These are phyloP conservation scores for Knoxdaviesia proteae DNA, from an alignment of 2,329 filamentous ascomycete species.

Conservation along the genomic window DNA sequence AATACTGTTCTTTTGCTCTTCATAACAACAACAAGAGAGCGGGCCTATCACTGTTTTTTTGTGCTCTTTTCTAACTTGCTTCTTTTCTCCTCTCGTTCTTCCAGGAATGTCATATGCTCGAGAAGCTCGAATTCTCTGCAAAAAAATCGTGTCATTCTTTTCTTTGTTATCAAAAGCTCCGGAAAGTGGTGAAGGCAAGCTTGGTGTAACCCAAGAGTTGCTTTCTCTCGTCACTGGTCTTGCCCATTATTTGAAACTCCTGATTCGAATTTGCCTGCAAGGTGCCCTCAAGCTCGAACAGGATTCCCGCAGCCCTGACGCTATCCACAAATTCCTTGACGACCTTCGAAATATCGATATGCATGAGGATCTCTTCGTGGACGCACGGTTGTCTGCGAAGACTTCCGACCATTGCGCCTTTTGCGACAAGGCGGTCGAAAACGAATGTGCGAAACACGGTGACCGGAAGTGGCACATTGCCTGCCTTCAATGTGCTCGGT, in stretches of 20 bases:
- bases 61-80: neutral
- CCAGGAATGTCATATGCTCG: constrained; percentile 72
- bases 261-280: constrained; percentile 92
- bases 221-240: constrained; percentile 90
- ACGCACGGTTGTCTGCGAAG: constrained; percentile 47
- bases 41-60: neutral
- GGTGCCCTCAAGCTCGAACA: constrained; percentile 80
- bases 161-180: constrained; percentile 86
- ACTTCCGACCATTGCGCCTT: constrained; percentile 67
- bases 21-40: neutral
- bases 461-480: constrained; percentile 66
- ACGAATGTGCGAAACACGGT: constrained; percentile 63
- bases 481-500: constrained; percentile 59
- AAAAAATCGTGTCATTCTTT: constrained; percentile 98
- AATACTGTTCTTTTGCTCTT: neutral
- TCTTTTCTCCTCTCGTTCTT: neutral
- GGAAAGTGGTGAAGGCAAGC: constrained; percentile 69
- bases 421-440: constrained; percentile 78
- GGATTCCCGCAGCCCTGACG: constrained; percentile 53
- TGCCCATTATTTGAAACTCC: constrained; percentile 89
- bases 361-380: constrained; percentile 45
- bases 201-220: constrained; percentile 94
- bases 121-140: constrained; percentile 97
- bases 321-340: constrained; percentile 63
- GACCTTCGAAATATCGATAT: constrained; percentile 52